Base-by-base conservation (phyloP, 2,329 filamentous ascomycete genomes). In the Pseudocercospora fuligena region DNA sequence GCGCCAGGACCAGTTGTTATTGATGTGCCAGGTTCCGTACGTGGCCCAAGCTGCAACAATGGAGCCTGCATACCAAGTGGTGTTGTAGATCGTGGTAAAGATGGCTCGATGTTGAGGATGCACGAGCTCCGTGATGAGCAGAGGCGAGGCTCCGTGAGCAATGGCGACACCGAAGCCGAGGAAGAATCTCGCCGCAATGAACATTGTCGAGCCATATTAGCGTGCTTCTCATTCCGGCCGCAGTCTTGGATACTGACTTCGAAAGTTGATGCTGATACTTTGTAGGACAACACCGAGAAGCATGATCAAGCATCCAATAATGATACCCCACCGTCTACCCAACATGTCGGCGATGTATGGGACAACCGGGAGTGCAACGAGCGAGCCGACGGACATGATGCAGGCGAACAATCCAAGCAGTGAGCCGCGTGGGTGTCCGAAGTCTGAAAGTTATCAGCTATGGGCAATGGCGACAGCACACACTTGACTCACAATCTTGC, bases 321-420 rank as follows among this genome's bases (percentile, higher is more conserved):
- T 79, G 58, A 86, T 80, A 68, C 82, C 83, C 69, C 78, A 75
- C 56, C 81, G 78, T 63, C 84, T 78, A 16, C 84, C 84, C 9
- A 82, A 73, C 33, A 78, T 72, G 78, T 86, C 84, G 29, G 83
- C 82, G 23, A 80, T 78, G 73, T 83, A 85, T 16, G 82, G 82
- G 3, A 81, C 80, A 54, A 84, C 76, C 3, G 82, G 81, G n/a
- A 85, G 75, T 36, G 82, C 82, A 12, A 79, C 77, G 33, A 86
- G 76, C 12, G 81, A 82, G 62, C 84, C 84, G 56, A 85, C 78
- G 49, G 81, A 82, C 80, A 84, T 83, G 69, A 84, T 84, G 58
- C 79, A 80, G 58, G 81, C 80, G 29, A 84, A 75, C 27, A 84
- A 77, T 67, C 82, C 82, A 51, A 82, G 77, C 36, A 78, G 75